Percentiles rank a stretch among this genome's conserved stretches.
These are phyloP conservation scores for Medicago lupulina DNA, from an alignment of 306 rosid genomes.

Conservation along the genomic window DNA sequence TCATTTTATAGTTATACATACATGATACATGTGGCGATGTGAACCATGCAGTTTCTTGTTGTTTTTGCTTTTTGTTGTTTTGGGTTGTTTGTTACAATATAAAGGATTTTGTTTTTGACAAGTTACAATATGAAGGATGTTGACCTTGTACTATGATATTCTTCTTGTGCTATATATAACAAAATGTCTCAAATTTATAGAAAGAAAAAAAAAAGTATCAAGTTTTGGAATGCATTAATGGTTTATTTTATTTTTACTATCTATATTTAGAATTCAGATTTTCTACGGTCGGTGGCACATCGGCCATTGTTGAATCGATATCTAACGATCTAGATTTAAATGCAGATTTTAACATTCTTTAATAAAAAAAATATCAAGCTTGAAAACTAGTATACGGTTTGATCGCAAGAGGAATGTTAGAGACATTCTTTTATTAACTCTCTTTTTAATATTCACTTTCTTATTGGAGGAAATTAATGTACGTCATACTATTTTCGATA, in stretches of 20 bases:
- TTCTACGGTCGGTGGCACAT: no score
- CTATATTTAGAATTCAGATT: not conserved
- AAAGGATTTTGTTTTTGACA: not conserved
- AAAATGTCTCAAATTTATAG: not conserved
- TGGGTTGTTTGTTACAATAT: not conserved
- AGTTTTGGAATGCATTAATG: not conserved
- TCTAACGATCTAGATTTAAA: no score
- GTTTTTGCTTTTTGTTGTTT: conserved; percentile 1
- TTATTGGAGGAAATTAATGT: no score
- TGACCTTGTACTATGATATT: not conserved
- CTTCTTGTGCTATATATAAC: not conserved
- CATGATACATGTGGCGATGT: conserved; percentile 17
- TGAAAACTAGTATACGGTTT: no score
- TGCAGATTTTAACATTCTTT: no score
- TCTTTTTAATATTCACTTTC: no score
- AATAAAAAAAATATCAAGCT: no score
- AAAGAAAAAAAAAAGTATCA: not conserved
- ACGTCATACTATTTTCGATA: no score
- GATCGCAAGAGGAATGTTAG: no score
- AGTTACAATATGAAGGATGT: not conserved
- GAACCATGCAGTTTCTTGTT: conserved; percentile 31
- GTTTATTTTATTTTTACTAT: not conserved
- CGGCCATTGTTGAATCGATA: no score
- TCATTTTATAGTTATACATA: conserved; percentile 24
- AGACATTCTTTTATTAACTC: no score